A percentile compares a stretch with the other conserved stretches of the same genome.
Evolutionary conservation across 1,284 basidiomycete genomes (phyloP).

Genomic region (Puccinia novopanici): DNA sequence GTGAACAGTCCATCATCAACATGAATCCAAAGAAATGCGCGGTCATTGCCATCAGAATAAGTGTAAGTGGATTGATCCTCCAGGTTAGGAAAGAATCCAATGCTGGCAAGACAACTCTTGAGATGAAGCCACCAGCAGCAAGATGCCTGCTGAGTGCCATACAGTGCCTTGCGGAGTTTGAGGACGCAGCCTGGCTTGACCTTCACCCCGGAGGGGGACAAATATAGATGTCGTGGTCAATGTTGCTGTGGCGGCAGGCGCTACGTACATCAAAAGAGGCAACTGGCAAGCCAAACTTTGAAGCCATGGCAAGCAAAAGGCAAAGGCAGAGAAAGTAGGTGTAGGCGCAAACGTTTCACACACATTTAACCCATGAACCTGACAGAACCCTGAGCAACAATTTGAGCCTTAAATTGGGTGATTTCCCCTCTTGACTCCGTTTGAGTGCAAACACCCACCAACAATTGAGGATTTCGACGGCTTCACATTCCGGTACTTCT

Average conservation of each 20-base stretch:
- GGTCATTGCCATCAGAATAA: not conserved
- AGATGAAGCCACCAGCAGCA: not conserved
- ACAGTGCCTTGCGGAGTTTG: no score
- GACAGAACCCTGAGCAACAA: not conserved
- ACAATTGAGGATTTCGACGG: not conserved
- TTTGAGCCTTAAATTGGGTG: not conserved
- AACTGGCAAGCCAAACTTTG: not conserved
- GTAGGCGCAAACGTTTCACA: not conserved
- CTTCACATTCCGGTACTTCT: not conserved
- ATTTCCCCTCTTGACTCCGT: not conserved
- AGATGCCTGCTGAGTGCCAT: not conserved
- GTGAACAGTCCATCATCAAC: constrained; percentile 12
- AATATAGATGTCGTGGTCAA: constrained; percentile 6
- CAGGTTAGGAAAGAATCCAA: not conserved
- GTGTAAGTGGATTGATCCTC: constrained; percentile 1
- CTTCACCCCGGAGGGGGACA: not conserved
- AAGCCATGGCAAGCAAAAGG: not conserved
- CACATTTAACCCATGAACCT: not conserved
- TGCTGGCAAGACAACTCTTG: not conserved
- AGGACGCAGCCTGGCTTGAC: not conserved
- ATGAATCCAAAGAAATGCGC: constrained; percentile 3
- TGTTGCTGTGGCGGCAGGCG: not conserved
- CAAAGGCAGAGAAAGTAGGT: not conserved
- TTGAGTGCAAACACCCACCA: not conserved
- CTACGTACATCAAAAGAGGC: not conserved